These are phyloP conservation scores for Solanum tarijense DNA, from an alignment of 257 asterid genomes.

Conservation along the genomic window DNA sequence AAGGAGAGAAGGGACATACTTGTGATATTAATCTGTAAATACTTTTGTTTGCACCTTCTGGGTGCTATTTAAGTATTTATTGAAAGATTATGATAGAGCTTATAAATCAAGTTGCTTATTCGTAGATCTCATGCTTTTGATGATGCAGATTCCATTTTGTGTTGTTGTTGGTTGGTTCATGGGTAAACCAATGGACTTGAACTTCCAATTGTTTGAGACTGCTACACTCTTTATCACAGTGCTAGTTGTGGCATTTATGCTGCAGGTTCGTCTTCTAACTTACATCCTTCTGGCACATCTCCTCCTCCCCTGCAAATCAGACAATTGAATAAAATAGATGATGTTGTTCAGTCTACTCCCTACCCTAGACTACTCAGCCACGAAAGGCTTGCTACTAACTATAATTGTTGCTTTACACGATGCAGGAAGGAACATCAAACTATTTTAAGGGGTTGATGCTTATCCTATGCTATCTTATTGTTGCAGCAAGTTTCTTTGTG, in stretches of 20 bases:
- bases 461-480: constrained; percentile 48
- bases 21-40: neutral
- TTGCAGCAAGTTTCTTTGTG: constrained; percentile 48
- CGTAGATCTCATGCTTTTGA: neutral
- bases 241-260: constrained; percentile 94
- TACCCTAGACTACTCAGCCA: neutral
- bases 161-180: constrained; percentile 93
- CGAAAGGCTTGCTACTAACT: neutral
- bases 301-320: neutral
- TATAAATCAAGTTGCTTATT: neutral
- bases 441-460: constrained; percentile 52
- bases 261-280: constrained; percentile 53
- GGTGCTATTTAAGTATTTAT: neutral
- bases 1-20: neutral
- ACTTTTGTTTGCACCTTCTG: neutral
- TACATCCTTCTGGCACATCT: neutral
- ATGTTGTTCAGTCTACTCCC: neutral
- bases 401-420: neutral
- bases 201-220: constrained; percentile 94
- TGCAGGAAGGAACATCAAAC: constrained; percentile 53
- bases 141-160: constrained; percentile 91
- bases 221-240: constrained; percentile 94
- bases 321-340: neutral
- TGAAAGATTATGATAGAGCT: neutral
- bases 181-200: constrained; percentile 95